Conservation (phyloP, 176 grass and related monocot genomes). For the Paspalum notatum region DNA sequence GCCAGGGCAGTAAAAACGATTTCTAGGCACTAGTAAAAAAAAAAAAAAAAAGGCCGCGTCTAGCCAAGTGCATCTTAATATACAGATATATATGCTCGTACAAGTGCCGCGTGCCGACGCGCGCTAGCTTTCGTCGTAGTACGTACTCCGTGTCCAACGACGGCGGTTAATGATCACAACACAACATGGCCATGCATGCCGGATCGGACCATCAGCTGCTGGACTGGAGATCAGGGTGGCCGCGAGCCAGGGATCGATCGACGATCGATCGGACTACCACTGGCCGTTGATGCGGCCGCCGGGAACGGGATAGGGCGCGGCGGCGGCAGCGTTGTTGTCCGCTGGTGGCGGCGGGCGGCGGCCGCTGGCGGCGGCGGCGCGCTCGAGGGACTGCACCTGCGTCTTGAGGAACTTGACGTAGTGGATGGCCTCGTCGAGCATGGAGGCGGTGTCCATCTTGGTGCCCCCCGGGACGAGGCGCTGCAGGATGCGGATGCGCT, state of each 20-base stretch:
- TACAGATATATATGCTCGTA: slow-evolving; percentile 38
- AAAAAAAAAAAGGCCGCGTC: slow-evolving; percentile 23
- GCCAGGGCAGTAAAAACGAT: neutral
- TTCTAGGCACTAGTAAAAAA: slow-evolving; percentile 8
- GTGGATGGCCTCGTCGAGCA: slow-evolving; percentile 97
- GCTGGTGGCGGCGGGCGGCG: slow-evolving; percentile 15
- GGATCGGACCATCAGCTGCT: neutral
- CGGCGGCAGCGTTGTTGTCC: neutral
- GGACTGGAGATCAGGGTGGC: neutral
- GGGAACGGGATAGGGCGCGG: slow-evolving; percentile 15
- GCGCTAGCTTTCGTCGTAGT: neutral
- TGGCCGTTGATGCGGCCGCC: slow-evolving; percentile 31
- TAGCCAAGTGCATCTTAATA: slow-evolving; percentile 8
- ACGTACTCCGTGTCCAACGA: slow-evolving; percentile 19
- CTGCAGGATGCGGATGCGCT: slow-evolving; percentile 95
- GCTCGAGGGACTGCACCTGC: slow-evolving; percentile 86
- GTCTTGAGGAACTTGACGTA: slow-evolving; percentile 99
- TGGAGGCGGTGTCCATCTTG: slow-evolving; percentile 98
- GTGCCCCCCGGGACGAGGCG: slow-evolving; percentile 86
- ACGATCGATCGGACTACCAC: slow-evolving; percentile 32
- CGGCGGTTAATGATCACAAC: neutral
- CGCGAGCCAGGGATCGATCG: neutral
- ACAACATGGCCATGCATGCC: slow-evolving; percentile 9
- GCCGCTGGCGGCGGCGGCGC: slow-evolving; percentile 47
- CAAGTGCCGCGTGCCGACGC: slow-evolving; percentile 17